Conservation (phyloP, 768 basidiomycete species). For the Calvatia gigantea region DNA sequence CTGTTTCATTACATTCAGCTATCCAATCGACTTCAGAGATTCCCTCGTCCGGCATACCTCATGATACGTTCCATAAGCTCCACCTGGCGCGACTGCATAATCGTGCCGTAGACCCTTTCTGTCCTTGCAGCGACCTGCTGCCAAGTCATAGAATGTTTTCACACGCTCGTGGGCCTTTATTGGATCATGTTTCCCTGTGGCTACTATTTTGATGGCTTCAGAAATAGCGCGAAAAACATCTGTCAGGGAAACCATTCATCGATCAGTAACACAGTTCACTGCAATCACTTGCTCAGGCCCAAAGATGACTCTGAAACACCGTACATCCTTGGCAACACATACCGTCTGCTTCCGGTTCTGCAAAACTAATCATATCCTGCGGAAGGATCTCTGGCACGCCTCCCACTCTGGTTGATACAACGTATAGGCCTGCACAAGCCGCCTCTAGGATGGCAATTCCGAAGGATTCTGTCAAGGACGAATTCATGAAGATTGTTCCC, state of each 20-base stretch:
- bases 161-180: conserved; percentile 72
- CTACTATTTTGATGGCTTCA: conserved; percentile 72
- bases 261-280: background rate
- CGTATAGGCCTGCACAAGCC: conserved; percentile 89
- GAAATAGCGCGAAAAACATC: conserved; percentile 84
- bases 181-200: conserved; percentile 69
- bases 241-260: conserved; percentile 25
- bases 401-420: conserved; percentile 91
- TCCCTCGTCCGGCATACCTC: conserved; percentile 43
- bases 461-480: conserved; percentile 93
- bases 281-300: background rate
- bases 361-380: conserved; percentile 92
- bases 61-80: conserved; percentile 77
- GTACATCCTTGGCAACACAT: conserved; percentile 19
- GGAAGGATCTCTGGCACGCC: conserved; percentile 96
- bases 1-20: conserved; percentile 27
- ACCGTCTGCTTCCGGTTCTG: conserved; percentile 94
- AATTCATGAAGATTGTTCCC: conserved; percentile 92
- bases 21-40: background rate
- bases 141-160: conserved; percentile 87
- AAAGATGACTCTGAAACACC: background rate
- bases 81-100: conserved; percentile 55
- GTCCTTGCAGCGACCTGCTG: conserved; percentile 72
- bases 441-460: conserved; percentile 98
- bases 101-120: conserved; percentile 75